phyloP scores from a whole-genome alignment of 306 rosid species.

The Ormosia emarginata region DNA sequence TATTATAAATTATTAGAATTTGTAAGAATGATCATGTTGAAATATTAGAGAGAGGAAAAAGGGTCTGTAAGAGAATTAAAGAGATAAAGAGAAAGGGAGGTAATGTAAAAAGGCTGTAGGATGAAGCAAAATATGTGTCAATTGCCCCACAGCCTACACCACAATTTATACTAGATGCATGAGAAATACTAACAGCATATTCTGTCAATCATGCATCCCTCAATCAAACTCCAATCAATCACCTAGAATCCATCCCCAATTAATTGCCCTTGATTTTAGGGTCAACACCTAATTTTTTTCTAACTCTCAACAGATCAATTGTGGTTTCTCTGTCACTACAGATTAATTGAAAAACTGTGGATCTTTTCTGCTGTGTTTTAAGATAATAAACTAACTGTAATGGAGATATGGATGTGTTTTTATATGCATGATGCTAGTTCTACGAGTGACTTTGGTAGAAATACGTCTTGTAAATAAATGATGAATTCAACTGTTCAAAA shows the following conservation, averaged over 20 bases:
- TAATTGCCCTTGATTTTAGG: neutral
- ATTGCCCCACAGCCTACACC: no score
- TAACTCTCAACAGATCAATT: neutral
- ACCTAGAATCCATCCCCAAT: neutral
- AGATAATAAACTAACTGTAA: neutral
- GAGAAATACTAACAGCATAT: no score
- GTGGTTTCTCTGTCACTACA: neutral
- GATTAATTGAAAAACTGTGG: neutral
- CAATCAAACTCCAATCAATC: neutral
- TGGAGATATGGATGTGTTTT: neutral
- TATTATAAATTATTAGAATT: neutral
- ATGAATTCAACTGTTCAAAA: neutral
- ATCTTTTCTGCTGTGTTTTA: neutral
- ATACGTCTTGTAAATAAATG: neutral
- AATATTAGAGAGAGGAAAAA: neutral
- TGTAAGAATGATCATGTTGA: neutral
- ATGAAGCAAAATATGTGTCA: no score
- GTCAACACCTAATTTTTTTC: neutral
- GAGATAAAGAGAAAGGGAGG: neutral
- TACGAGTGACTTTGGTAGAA: neutral
- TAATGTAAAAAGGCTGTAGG: no score
- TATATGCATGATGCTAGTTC: neutral
- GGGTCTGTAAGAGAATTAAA: neutral
- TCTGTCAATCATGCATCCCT: no score
- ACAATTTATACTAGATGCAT: no score